Conservation (phyloP, 257 asterid species). For the Penstemon eatonii region DNA sequence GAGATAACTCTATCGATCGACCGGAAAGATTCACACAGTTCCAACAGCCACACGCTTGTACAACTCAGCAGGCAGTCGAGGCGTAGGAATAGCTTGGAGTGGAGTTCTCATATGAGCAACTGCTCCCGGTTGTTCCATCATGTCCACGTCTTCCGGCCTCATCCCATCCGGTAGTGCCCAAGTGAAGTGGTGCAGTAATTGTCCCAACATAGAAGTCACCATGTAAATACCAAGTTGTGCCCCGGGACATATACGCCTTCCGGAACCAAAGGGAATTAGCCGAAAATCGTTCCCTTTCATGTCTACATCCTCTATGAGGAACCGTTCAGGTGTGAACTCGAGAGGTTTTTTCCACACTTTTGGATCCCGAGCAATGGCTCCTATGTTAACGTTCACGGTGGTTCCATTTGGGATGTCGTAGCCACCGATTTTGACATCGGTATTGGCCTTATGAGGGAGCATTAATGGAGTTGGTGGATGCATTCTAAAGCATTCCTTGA, state of each 20-base stretch:
- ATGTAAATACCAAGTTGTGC: constrained; percentile 67
- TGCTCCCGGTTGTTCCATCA: constrained; percentile 77
- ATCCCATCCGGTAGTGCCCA: constrained; percentile 54
- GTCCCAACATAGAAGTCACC: constrained; percentile 66
- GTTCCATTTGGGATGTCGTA: constrained; percentile 75
- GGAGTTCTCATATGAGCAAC: constrained; percentile 76
- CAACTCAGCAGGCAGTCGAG: constrained; percentile 54
- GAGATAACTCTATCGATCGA: too few relatives aligned
- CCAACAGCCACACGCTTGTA: constrained; percentile 57
- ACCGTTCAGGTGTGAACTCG: constrained; percentile 70
- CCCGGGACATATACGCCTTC: constrained; percentile 77
- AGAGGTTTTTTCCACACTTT: constrained; percentile 61
- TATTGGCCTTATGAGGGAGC: constrained; percentile 75
- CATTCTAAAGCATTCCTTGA: constrained; percentile 65
- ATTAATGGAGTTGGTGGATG: constrained; percentile 84
- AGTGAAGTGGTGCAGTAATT: constrained; percentile 62
- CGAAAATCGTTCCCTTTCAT: constrained; percentile 79
- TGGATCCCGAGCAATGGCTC: constrained; percentile 81
- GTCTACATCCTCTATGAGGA: constrained; percentile 67
- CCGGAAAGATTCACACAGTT: constrained; percentile 27
- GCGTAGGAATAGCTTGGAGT: constrained; percentile 51
- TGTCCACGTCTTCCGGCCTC: constrained; percentile 61
- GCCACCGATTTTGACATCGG: constrained; percentile 64
- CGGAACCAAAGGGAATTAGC: constrained; percentile 78
- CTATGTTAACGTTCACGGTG: constrained; percentile 64